Base-by-base conservation (phyloP, 495 filamentous ascomycete genomes). In the Penicillium cosmopolitanum region DNA sequence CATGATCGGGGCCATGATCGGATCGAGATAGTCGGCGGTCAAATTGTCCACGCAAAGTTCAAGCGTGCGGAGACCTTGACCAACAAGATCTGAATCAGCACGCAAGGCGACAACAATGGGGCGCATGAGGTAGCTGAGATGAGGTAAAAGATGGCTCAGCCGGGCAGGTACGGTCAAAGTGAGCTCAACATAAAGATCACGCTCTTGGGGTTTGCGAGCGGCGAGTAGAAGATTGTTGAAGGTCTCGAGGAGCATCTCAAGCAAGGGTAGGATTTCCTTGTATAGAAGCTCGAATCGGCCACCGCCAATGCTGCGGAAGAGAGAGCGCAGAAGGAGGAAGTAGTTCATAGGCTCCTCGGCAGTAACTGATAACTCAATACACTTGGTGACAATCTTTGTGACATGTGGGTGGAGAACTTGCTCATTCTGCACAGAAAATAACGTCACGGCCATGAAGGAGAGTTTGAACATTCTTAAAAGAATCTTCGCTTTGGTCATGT, bases 281-380 rank as follows among this genome's bases (percentile, higher is more conserved):
- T 99, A 99, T 1, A 98, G 80, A 56, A 96, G 89, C 78, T 99
- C 96, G 58, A 99, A 99, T 34, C 96, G 87, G 1, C 96, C 96
- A 56, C 96, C 96, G 16, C 96, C 96, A 62, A 99, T 99, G 68
- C 93, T 97, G 46, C 96, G 79, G 68, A 99, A 99, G 4, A 99
- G 80, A 0, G 91, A 96, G 33, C 96, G 85, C 42, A 99, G 79
- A 2, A 99, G 85, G 15, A 96, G 81, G 81, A 98, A 99, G 72
- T 98, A 98, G 75, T 99, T 98, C 89, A 96, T 96, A 2, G 96
- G 96, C 65, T 97, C 93, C 65, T 97, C 92, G 1, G 96, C 96
- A 36, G 87, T 96, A 15, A 94, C 96, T 11, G 94, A 97, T 33
- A 98, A 80, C 74, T 97, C 90, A 58, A 98, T 96, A 12, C 93